Percentiles rank a stretch among this genome's conserved stretches.
phyloP scores from a whole-genome alignment of 139 green algal species.

The Gonium pectorale region DNA sequence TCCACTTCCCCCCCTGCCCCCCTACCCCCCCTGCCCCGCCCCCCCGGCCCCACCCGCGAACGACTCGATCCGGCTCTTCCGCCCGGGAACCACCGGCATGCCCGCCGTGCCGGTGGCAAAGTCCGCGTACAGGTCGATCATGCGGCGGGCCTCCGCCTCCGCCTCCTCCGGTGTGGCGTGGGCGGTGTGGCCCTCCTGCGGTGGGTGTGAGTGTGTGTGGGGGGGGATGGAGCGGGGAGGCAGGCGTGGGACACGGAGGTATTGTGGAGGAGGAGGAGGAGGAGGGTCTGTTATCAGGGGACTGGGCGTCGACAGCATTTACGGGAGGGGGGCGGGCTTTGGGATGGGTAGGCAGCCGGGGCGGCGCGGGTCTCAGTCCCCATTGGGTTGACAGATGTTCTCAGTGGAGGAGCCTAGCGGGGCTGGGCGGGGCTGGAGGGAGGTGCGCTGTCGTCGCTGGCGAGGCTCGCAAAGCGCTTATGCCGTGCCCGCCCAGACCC shows the following conservation, averaged over 20 bases:
- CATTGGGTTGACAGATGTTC: too few relatives aligned
- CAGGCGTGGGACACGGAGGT: not conserved
- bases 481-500: too few relatives aligned
- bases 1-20: not conserved
- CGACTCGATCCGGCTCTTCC: slow-evolving; percentile 93
- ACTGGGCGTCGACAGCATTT: not conserved
- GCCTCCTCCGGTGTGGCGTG: slow-evolving; percentile 96
- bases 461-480: too few relatives aligned
- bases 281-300: not conserved
- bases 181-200: slow-evolving; percentile 98
- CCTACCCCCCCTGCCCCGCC: not conserved
- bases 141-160: slow-evolving; percentile 82
- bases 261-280: not conserved
- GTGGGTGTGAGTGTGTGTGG: not conserved
- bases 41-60: slow-evolving; percentile 72
- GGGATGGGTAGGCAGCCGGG: not conserved
- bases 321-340: not conserved
- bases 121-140: slow-evolving; percentile 79
- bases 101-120: slow-evolving; percentile 77
- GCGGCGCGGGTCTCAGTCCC: too few relatives aligned
- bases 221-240: too few relatives aligned
- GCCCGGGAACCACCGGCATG: slow-evolving; percentile 94
- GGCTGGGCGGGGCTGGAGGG: too few relatives aligned
- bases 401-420: too few relatives aligned
- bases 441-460: too few relatives aligned